A percentile compares a stretch with the other conserved stretches of the same genome.
Conservation (phyloP, 2,329 filamentous ascomycete species). For the Aureobasidium namibiae region DNA sequence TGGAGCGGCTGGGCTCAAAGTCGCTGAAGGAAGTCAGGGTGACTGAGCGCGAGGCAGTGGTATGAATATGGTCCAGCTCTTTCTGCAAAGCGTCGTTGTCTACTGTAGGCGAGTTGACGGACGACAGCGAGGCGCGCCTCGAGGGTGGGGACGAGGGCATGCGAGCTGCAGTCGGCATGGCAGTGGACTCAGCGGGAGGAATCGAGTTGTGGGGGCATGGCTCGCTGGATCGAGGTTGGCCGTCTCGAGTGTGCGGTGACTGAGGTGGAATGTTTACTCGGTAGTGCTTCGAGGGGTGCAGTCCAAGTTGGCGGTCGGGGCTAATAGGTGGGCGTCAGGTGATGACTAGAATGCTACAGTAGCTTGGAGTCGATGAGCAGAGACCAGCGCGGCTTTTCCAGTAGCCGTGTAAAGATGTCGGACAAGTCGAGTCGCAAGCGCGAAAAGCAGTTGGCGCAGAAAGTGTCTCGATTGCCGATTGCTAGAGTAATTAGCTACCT, state of each 20-base stretch:
- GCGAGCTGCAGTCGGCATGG: slow-evolving; percentile 21
- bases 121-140: slow-evolving; percentile 31
- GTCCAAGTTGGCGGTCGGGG: neutral
- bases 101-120: slow-evolving; percentile 32
- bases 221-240: neutral
- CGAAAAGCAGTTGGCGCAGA: neutral
- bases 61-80: slow-evolving; percentile 80
- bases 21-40: slow-evolving; percentile 90
- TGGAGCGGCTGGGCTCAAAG: slow-evolving; percentile 62
- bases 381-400: neutral
- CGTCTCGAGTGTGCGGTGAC: neutral
- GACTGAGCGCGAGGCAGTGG: slow-evolving; percentile 74
- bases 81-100: slow-evolving; percentile 70
- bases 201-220: slow-evolving; percentile 11
- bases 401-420: neutral
- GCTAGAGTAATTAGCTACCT: no score
- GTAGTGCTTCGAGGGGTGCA: neutral
- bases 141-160: slow-evolving; percentile 24
- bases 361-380: neutral
- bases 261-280: neutral
- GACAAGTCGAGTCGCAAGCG: neutral
- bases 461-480: no score
- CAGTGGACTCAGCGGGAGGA: slow-evolving; percentile 23
- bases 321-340: neutral
- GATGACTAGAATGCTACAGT: neutral